Evolutionary conservation across 768 basidiomycete species (phyloP).

Genomic region (Nidularia sp.): DNA sequence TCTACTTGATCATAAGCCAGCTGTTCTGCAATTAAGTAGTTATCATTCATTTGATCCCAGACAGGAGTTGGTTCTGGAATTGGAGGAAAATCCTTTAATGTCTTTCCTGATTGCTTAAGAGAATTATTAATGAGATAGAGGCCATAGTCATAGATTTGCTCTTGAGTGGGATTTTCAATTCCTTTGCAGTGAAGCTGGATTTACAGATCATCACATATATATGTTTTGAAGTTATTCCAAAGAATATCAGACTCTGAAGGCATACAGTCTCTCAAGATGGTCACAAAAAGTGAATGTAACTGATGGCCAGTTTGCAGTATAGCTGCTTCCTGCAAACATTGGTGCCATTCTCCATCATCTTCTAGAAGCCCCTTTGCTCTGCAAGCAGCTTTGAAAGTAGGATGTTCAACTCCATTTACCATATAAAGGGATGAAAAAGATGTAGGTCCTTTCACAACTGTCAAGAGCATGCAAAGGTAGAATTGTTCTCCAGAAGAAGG

Average conservation of each 20-base stretch:
- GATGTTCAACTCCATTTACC: slow-evolving; percentile 4
- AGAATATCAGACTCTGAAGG: slow-evolving; percentile 18
- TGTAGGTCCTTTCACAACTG: too few relatives aligned
- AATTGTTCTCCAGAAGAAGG: too few relatives aligned
- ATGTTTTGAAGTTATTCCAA: too few relatives aligned
- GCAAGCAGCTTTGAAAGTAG: slow-evolving; percentile 23
- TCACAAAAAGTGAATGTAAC: slow-evolving; percentile 28
- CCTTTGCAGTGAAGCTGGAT: slow-evolving; percentile 10
- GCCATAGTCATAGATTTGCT: slow-evolving; percentile 10
- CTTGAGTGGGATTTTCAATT: slow-evolving; percentile 17
- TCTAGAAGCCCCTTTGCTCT: slow-evolving; percentile 20
- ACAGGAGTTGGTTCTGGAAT: slow-evolving; percentile 21
- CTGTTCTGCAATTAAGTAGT: slow-evolving; percentile 27
- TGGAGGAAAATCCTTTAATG: slow-evolving; percentile 15
- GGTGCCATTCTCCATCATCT: slow-evolving; percentile 30
- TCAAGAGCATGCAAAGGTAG: too few relatives aligned
- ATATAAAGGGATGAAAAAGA: slow-evolving; percentile 17
- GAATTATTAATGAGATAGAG: slow-evolving; percentile 17
- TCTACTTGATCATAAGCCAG: slow-evolving; percentile 15
- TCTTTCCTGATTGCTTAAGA: slow-evolving; percentile 15
- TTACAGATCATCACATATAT: too few relatives aligned
- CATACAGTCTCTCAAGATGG: slow-evolving; percentile 21
- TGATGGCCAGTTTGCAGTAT: slow-evolving; percentile 31
- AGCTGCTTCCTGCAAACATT: slow-evolving; percentile 31
- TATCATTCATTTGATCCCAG: slow-evolving; percentile 3